phyloP scores from a whole-genome alignment of 2,329 filamentous ascomycete species.

The Stachybotrys elegans region DNA sequence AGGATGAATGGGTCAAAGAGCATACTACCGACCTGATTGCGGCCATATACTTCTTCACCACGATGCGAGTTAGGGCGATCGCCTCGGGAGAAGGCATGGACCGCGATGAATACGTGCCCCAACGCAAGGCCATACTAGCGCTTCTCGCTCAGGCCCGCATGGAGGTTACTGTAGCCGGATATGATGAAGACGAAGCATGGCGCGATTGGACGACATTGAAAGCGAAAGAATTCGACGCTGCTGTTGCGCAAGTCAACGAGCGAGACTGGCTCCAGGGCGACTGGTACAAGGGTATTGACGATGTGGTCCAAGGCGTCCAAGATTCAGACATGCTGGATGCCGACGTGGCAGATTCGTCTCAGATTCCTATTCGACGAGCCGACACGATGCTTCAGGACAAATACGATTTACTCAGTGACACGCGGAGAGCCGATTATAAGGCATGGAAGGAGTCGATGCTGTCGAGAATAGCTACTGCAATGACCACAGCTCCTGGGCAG shows the following conservation, averaged over 20 bases:
- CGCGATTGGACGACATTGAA: slow-evolving; percentile 45
- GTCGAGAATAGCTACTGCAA: slow-evolving; percentile 50
- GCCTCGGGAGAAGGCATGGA: slow-evolving; percentile 32
- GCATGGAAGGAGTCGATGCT: slow-evolving; percentile 61
- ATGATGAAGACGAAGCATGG: slow-evolving; percentile 46
- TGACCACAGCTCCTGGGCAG: no score
- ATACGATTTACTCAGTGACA: slow-evolving; percentile 65
- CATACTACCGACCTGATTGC: slow-evolving; percentile 52
- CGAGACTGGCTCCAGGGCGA: slow-evolving; percentile 54
- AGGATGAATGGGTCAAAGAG: slow-evolving; percentile 43
- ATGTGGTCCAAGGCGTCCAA: slow-evolving; percentile 39
- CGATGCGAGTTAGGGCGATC: slow-evolving; percentile 41
- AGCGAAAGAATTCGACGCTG: slow-evolving; percentile 54
- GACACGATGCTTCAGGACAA: slow-evolving; percentile 73
- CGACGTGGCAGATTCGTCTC: slow-evolving; percentile 20
- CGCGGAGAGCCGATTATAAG: slow-evolving; percentile 54
- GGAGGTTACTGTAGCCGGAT: slow-evolving; percentile 29
- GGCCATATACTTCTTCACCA: slow-evolving; percentile 56
- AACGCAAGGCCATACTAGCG: slow-evolving; percentile 40
- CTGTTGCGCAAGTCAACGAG: slow-evolving; percentile 53
- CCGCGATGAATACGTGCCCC: slow-evolving; percentile 37
- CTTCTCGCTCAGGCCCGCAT: slow-evolving; percentile 35
- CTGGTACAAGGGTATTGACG: slow-evolving; percentile 58
- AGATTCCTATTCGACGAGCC: slow-evolving; percentile 40
- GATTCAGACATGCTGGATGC: slow-evolving; percentile 32